Evolutionary conservation across 129 eudicot genomes (phyloP).

Genomic region (Flaveria sonorensis): DNA sequence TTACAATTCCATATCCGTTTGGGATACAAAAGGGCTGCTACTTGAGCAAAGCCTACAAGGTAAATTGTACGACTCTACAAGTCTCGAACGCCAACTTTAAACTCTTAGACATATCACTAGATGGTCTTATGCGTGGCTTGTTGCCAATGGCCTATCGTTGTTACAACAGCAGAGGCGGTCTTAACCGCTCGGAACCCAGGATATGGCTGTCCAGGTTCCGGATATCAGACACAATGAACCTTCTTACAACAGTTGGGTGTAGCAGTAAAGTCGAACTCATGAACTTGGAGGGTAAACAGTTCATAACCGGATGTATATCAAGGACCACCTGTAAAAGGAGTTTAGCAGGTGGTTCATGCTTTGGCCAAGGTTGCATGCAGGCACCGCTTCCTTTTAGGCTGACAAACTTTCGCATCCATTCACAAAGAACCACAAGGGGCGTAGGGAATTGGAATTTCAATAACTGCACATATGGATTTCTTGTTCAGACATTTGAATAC

Average conservation of each 20-base stretch:
- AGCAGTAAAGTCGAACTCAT: neutral
- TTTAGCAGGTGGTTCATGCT: slow-evolving; percentile 21
- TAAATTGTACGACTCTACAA: slow-evolving; percentile 16
- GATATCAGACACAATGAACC: slow-evolving; percentile 17
- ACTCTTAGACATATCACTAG: slow-evolving; percentile 13
- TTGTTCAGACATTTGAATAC: too few relatives aligned
- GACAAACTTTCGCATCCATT: too few relatives aligned
- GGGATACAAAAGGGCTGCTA: slow-evolving; percentile 21
- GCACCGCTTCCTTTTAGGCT: neutral
- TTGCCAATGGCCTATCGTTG: slow-evolving; percentile 24
- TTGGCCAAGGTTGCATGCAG: slow-evolving; percentile 32
- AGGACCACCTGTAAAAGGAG: neutral
- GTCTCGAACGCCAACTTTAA: slow-evolving; percentile 9
- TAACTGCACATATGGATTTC: too few relatives aligned
- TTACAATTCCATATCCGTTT: slow-evolving; percentile 34
- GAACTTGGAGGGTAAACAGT: neutral
- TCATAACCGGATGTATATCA: slow-evolving; percentile 7
- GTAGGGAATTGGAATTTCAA: too few relatives aligned
- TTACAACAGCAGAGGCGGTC: neutral
- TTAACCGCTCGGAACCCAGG: neutral
- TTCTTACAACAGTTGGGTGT: slow-evolving; percentile 27
- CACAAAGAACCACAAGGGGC: too few relatives aligned
- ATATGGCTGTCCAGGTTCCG: slow-evolving; percentile 14
- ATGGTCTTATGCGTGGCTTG: slow-evolving; percentile 11
- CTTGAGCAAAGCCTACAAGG: slow-evolving; percentile 8